Conservation (phyloP, 164 flowering plant species). For the Piper longum region DNA sequence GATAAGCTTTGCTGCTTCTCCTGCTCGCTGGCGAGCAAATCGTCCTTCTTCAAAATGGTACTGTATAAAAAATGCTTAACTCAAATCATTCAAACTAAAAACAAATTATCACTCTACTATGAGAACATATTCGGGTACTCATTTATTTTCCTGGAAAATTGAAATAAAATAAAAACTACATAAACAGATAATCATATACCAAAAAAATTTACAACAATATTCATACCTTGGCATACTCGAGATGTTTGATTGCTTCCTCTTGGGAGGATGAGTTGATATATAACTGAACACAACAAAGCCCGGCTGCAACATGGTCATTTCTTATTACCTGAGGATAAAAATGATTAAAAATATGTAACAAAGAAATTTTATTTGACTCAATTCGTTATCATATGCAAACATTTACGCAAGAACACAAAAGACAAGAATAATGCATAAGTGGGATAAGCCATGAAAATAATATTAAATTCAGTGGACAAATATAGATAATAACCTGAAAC, state of each 20-base stretch:
- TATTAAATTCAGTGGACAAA: not conserved
- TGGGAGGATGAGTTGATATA: slow-evolving; percentile 77
- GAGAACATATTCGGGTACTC: not conserved
- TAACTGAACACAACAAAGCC: slow-evolving; percentile 93
- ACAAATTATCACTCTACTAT: not conserved
- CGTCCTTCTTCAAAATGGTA: slow-evolving; percentile 93
- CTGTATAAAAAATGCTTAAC: slow-evolving; percentile 17
- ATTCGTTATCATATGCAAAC: not conserved
- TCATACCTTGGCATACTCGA: slow-evolving; percentile 81
- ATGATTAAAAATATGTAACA: not conserved
- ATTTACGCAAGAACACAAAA: not conserved
- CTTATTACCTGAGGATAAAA: slow-evolving; percentile 53
- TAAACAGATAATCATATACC: not conserved
- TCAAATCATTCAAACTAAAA: not conserved
- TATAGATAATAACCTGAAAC: slow-evolving; percentile 51
- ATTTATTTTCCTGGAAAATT: not conserved
- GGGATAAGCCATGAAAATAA: no score
- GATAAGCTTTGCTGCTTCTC: slow-evolving; percentile 61
- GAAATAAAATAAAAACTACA: not conserved
- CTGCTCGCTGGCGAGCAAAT: slow-evolving; percentile 61
- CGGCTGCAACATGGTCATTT: slow-evolving; percentile 93
- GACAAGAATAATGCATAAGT: not conserved
- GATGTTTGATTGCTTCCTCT: slow-evolving; percentile 84
- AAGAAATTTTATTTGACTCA: not conserved
- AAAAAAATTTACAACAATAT: not conserved